Conservation (phyloP, 257 asterid species). For the Nicotiana attenuata region DNA sequence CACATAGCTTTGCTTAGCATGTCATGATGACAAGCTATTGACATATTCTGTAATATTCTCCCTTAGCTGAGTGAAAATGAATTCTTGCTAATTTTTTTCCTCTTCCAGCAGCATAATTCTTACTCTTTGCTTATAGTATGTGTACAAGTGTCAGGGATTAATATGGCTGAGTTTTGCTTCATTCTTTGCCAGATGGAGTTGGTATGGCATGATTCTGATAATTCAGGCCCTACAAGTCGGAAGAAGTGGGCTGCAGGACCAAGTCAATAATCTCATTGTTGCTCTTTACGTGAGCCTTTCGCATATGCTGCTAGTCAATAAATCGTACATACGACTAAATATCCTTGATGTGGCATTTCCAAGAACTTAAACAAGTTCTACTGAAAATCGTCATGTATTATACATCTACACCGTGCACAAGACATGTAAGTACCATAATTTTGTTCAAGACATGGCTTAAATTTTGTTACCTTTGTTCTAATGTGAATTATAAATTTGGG, state of each 20-base stretch:
- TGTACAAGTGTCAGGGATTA: neutral
- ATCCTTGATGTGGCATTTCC: neutral
- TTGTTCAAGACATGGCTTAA: neutral
- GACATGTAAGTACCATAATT: neutral
- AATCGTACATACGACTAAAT: neutral
- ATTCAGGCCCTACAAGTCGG: slow-evolving; percentile 46
- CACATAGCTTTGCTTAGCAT: neutral
- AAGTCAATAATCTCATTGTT: slow-evolving; percentile 20
- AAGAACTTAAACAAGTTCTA: neutral
- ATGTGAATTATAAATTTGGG: neutral
- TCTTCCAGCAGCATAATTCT: too few species aligned
- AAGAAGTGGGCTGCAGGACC: slow-evolving; percentile 42
- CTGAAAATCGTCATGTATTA: neutral
- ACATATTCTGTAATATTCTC: too few species aligned
- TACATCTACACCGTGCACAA: neutral
- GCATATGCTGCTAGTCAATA: neutral
- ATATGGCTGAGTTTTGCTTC: neutral
- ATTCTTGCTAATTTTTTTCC: too few species aligned
- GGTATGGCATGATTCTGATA: slow-evolving; percentile 70
- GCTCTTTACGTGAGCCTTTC: neutral
- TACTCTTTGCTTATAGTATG: neutral
- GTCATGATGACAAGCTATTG: neutral
- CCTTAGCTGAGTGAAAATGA: too few species aligned
- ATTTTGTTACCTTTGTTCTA: neutral
- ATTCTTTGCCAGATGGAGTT: slow-evolving; percentile 65